Conservation (phyloP, 2,329 filamentous ascomycete species). For the Orbilia javanica region DNA sequence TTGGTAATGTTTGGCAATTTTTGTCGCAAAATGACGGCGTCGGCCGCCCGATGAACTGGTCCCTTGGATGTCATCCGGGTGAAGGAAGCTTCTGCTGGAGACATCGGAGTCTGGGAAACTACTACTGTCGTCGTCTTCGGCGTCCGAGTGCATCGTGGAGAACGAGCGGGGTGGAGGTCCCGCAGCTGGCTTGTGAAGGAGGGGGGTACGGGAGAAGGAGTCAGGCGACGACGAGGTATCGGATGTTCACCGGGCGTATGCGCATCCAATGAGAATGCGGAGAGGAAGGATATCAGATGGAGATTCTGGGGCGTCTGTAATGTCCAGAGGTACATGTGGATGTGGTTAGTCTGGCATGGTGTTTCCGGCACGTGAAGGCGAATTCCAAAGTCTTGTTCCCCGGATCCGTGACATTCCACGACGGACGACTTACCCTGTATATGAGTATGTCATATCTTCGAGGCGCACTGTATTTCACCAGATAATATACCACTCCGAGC, state of each 20-base stretch:
- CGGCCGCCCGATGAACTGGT: conserved; percentile 25
- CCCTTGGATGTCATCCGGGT: conserved; percentile 47
- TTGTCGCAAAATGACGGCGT: conserved; percentile 35
- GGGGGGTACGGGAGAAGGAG: background rate
- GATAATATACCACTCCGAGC: too few relatives aligned
- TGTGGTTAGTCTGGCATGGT: background rate
- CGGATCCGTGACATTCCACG: background rate
- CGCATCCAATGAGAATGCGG: conserved; percentile 23
- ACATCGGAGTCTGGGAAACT: conserved; percentile 36
- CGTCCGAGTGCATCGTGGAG: conserved; percentile 39
- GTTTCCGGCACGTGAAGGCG: conserved; percentile 39
- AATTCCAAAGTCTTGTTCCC: too few relatives aligned
- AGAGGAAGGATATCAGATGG: conserved; percentile 23
- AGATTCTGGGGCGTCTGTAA: too few relatives aligned
- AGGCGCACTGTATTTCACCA: too few relatives aligned
- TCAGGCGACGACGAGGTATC: conserved; percentile 41
- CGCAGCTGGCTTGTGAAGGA: conserved; percentile 40
- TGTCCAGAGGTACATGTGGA: background rate
- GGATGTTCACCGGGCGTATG: conserved; percentile 26
- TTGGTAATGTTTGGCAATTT: conserved; percentile 47
- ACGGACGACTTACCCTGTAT: background rate
- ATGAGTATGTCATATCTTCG: background rate
- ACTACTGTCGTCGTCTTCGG: conserved; percentile 30
- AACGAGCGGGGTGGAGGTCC: background rate
- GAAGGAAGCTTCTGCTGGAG: conserved; percentile 31